Evolutionary conservation across 2,329 filamentous ascomycete genomes (phyloP), one percentile per base, ranked within the genome.

Genomic region (Neopestalotiopsis sp.): DNA sequence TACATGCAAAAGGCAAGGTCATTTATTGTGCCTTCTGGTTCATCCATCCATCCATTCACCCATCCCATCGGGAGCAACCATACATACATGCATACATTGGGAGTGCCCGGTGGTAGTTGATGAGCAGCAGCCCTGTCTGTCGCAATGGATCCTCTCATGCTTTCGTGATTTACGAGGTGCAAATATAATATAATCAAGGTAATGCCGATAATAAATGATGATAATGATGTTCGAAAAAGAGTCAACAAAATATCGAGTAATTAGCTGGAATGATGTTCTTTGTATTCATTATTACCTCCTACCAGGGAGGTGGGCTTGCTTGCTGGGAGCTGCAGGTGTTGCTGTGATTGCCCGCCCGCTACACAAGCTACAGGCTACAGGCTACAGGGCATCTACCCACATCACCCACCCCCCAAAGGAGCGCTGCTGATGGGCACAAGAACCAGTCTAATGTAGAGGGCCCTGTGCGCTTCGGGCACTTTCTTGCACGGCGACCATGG

Each of bases 401-500:
- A 20, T 52, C n/a, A 52, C 45, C 45, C n/a, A 17, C 45, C 45
- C 14, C 17, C 45, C n/a, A 52, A 52, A 24, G n/a, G 45, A 52
- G 45, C 45, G 45, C 45, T 49, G 42, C 7, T 17, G 45, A 52
- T 52, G 45, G 45, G n/a, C 45, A 28, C 24, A 28, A 52, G 45
- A 38, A 20, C 45, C 17, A 52, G 45, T 52, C 45, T 52, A 52
- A 52, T 52, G 45, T 52, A 52, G 45, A 52, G 80, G 80, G 80
- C 80, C 78, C 79, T 81, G 24, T 28, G 78, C 78, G 78, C 80
- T 64, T 49, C 28, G 38, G 61, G 61, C 38, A 45, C n/a, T 20
- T 64, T 64, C 52, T 28, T 60, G 65, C 20, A 28, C 42, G 80
- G 80, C 80, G 82, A 82, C 84, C 84, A 86, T 52, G 45, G 45